A percentile compares a stretch with the other conserved stretches of the same genome.
phyloP scores from a whole-genome alignment of 441 rosid genomes.

The Dalechampia spathulata region DNA sequence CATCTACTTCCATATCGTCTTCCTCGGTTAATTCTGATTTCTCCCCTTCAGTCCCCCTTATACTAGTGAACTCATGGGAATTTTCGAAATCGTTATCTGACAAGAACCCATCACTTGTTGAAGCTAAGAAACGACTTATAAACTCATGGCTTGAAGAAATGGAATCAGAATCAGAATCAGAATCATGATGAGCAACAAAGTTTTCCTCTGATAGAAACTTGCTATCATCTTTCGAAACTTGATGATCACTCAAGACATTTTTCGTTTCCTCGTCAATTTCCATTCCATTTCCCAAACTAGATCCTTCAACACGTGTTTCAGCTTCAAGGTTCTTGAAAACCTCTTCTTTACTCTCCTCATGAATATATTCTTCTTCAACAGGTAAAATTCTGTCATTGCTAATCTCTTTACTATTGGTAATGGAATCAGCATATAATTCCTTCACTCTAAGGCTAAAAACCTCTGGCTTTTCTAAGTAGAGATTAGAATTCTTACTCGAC shows the following conservation, averaged over 20 bases:
- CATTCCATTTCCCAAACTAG: constrained; percentile 4
- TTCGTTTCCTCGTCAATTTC: constrained; percentile 10
- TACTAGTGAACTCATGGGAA: constrained; percentile 5
- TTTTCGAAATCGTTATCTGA: constrained; percentile 50
- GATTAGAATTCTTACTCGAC: constrained; percentile 20
- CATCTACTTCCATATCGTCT: constrained; percentile 16
- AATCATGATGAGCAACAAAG: constrained; percentile 22
- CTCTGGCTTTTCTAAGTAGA: constrained; percentile 30
- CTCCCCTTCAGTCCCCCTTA: constrained; percentile 14
- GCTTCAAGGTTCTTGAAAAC: constrained; percentile 5
- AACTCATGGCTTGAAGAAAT: constrained; percentile 47
- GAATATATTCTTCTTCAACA: constrained; percentile 9
- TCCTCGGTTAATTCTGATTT: constrained; percentile 14
- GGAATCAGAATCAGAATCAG: constrained; percentile 38
- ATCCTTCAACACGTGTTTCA: constrained; percentile 6
- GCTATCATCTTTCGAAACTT: constrained; percentile 14
- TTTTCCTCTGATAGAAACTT: constrained; percentile 37
- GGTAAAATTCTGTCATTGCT: not conserved
- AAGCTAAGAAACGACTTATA: constrained; percentile 33
- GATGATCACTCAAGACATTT: constrained; percentile 7
- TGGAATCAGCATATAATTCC: constrained; percentile 23
- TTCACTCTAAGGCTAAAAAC: constrained; percentile 22
- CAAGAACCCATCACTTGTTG: constrained; percentile 41
- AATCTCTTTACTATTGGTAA: constrained; percentile 1
- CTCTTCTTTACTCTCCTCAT: constrained; percentile 14